Percentiles rank a stretch among this genome's conserved stretches.
Conservation (phyloP, 768 basidiomycete species). For the Pholiota microspora region DNA sequence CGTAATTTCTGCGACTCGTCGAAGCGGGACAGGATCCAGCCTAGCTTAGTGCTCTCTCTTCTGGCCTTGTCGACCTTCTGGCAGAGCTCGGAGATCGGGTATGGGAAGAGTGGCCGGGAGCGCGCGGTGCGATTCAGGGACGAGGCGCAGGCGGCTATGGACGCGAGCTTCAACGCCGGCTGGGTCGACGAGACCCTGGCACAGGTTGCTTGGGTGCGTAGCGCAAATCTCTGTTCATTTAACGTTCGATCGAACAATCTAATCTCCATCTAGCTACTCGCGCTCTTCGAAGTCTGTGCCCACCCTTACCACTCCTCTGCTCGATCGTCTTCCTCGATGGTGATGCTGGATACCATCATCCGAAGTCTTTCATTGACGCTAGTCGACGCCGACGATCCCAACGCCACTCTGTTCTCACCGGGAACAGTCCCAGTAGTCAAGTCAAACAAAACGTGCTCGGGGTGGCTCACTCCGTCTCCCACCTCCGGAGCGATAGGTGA, state of each 20-base stretch:
- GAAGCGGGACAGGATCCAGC: conserved; percentile 58
- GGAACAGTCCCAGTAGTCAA: conserved; percentile 48
- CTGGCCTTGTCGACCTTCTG: conserved; percentile 69
- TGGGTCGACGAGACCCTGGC: conserved; percentile 75
- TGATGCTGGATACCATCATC: conserved; percentile 67
- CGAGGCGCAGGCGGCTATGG: conserved; percentile 66
- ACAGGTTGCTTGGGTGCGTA: conserved; percentile 72
- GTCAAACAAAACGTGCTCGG: conserved; percentile 7
- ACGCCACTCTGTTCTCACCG: conserved; percentile 45
- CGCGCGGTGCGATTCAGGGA: conserved; percentile 62
- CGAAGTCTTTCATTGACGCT: conserved; percentile 56
- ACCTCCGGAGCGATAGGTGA: conserved; percentile 3
- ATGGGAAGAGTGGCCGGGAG: conserved; percentile 47
- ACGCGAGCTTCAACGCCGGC: conserved; percentile 66
- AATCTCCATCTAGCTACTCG: conserved; percentile 46
- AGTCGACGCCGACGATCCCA: conserved; percentile 58
- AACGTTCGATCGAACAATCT: not conserved
- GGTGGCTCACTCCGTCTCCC: conserved; percentile 23
- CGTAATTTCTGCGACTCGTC: conserved; percentile 53
- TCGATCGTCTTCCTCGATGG: conserved; percentile 55
- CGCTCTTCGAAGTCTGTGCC: conserved; percentile 70
- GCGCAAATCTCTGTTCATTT: not conserved
- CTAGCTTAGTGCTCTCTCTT: conserved; percentile 59
- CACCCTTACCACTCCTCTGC: conserved; percentile 58
- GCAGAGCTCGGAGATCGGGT: conserved; percentile 62